Conservation (phyloP, 2,329 filamentous ascomycete genomes). For the Fusarium sp. region DNA sequence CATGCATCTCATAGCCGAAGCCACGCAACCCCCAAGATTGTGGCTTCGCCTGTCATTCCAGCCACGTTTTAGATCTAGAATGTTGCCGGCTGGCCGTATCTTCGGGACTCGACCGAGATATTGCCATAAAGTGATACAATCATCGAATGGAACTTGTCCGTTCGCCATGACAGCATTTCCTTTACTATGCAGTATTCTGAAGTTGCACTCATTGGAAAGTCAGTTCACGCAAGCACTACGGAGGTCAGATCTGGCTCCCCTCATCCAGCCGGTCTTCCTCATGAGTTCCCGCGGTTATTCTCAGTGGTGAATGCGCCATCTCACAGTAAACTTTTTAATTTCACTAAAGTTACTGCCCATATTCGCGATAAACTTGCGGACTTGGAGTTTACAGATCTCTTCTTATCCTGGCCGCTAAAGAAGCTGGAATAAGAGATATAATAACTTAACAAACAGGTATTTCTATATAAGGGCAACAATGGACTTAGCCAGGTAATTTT, state of each 20-base stretch:
- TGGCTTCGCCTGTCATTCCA: constrained; percentile 7
- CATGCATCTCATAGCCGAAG: constrained; percentile 39
- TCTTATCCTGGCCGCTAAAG: background rate
- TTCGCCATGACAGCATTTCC: background rate
- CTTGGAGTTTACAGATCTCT: background rate
- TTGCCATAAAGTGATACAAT: constrained; percentile 18
- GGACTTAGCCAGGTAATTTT: background rate
- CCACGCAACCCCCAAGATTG: constrained; percentile 27
- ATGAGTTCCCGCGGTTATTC: constrained; percentile 39
- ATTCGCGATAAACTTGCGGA: background rate
- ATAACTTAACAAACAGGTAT: background rate
- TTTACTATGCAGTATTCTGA: constrained; percentile 1
- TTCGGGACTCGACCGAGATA: constrained; percentile 44
- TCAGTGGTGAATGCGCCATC: background rate
- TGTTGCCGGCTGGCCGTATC: constrained; percentile 28
- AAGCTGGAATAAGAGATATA: background rate
- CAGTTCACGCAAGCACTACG: background rate
- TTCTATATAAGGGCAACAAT: background rate
- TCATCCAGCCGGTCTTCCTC: constrained; percentile 29
- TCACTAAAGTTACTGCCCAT: background rate
- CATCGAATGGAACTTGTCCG: constrained; percentile 24
- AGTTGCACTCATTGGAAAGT: background rate
- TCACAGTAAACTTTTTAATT: background rate
- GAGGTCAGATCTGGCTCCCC: constrained; percentile 17
- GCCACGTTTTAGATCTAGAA: constrained; percentile 14